Evolutionary conservation across 805 yeast species (phyloP).

Genomic region (Hanseniaspora guilliermondii): DNA sequence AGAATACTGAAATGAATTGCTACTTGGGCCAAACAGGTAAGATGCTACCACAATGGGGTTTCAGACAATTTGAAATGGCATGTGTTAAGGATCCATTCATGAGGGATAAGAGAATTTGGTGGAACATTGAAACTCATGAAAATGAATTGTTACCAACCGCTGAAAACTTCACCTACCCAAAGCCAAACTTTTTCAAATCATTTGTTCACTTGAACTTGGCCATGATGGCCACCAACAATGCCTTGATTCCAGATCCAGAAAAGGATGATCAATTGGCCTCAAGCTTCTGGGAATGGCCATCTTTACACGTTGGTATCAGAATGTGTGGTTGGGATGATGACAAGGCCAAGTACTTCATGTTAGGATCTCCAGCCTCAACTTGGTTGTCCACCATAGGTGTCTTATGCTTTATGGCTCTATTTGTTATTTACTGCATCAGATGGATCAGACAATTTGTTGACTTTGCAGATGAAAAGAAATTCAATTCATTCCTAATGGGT

Average conservation of each 20-base stretch:
- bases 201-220: constrained; percentile 66
- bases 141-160: constrained; percentile 53
- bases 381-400: constrained; percentile 62
- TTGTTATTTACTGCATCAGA: constrained; percentile 44
- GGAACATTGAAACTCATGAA: constrained; percentile 66
- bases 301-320: constrained; percentile 61
- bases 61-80: constrained; percentile 67
- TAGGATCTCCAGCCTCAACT: constrained; percentile 69
- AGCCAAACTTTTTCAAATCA: constrained; percentile 63
- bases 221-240: constrained; percentile 90
- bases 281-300: constrained; percentile 83
- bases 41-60: constrained; percentile 71
- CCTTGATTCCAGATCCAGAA: constrained; percentile 64
- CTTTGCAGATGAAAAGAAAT: constrained; percentile 37
- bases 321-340: constrained; percentile 65
- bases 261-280: constrained; percentile 63
- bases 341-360: constrained; percentile 49
- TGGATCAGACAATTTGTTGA: constrained; percentile 73
- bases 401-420: constrained; percentile 38
- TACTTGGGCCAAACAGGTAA: constrained; percentile 65
- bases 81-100: constrained; percentile 50
- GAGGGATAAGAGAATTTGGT: constrained; percentile 80
- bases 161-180: constrained; percentile 39
- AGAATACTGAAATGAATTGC: constrained; percentile 53
- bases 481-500: constrained; percentile 49